phyloP scores from a whole-genome alignment of 768 basidiomycete genomes.

The Russula brevipes region DNA sequence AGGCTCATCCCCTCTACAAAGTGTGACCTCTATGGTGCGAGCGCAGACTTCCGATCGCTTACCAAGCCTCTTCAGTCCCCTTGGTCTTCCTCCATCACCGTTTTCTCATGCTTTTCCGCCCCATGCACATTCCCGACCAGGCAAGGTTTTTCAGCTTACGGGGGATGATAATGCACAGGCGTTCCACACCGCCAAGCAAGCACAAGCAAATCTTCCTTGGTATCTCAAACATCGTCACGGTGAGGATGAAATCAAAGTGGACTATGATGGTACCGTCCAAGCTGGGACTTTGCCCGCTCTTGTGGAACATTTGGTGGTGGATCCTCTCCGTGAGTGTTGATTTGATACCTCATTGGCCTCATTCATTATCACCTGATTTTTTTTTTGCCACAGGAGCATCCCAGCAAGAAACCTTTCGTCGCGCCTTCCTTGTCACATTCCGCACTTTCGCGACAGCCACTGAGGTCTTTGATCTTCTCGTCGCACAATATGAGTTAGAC shows the following conservation, averaged over 20 bases:
- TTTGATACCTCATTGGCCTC: background rate
- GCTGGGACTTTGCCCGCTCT: conserved; percentile 68
- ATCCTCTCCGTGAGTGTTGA: conserved; percentile 50
- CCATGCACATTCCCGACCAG: conserved; percentile 25
- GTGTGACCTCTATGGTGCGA: conserved; percentile 19
- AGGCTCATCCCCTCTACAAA: conserved; percentile 11
- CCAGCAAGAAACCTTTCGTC: conserved; percentile 38
- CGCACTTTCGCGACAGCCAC: conserved; percentile 71
- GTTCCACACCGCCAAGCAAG: conserved; percentile 37
- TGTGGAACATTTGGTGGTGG: conserved; percentile 62
- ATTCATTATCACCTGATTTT: background rate
- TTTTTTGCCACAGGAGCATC: conserved; percentile 20
- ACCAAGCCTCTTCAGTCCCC: background rate
- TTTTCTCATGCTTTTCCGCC: background rate
- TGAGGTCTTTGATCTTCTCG: conserved; percentile 61
- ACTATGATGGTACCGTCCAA: conserved; percentile 59
- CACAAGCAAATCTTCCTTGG: conserved; percentile 43
- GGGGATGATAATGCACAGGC: conserved; percentile 42
- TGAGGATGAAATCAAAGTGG: conserved; percentile 57
- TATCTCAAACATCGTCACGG: conserved; percentile 54
- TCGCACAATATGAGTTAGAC: conserved; percentile 55
- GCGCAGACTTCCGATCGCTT: conserved; percentile 8
- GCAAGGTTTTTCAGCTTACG: conserved; percentile 38
- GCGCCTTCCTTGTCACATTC: conserved; percentile 80
- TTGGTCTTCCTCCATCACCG: background rate